Conservation (phyloP, 2,329 filamentous ascomycete species). For the Fusarium poae region DNA sequence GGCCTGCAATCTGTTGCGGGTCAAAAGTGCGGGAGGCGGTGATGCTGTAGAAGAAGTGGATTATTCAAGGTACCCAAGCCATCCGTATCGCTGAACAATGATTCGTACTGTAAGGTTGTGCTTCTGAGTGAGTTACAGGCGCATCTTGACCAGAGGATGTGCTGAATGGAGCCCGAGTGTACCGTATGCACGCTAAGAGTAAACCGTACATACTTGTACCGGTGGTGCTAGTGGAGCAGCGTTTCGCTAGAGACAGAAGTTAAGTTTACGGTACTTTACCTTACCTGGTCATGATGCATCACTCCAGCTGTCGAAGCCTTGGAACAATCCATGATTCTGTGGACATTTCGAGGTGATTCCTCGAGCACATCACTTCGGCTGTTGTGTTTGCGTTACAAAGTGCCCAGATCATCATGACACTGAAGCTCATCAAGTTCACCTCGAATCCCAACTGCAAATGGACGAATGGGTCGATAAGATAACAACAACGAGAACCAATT, state of each 20-base stretch:
- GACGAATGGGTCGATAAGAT: constrained; percentile 29
- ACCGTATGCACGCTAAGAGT: constrained; percentile 23
- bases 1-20: constrained; percentile 37
- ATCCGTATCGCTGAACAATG: constrained; percentile 24
- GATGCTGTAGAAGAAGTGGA: constrained; percentile 39
- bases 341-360: constrained; percentile 27
- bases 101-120: constrained; percentile 31
- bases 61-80: constrained; percentile 14
- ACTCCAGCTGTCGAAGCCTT: constrained; percentile 24
- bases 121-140: constrained; percentile 4
- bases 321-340: constrained; percentile 35
- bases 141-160: neutral
- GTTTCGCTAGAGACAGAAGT: constrained; percentile 38
- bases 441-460: neutral
- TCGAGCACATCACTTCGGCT: constrained; percentile 22
- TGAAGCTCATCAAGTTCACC: constrained; percentile 9
- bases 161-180: neutral
- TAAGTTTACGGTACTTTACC: constrained; percentile 33
- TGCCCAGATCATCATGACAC: constrained; percentile 5
- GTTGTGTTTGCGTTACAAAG: constrained; percentile 2
- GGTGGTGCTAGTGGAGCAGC: constrained; percentile 23
- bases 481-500: constrained; percentile 29
- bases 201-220: constrained; percentile 27
- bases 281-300: constrained; percentile 34
- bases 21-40: constrained; percentile 39